Percentiles rank a stretch among this genome's conserved stretches.
phyloP scores from a whole-genome alignment of 257 asterid genomes.

The Orobanche coerulescens region DNA sequence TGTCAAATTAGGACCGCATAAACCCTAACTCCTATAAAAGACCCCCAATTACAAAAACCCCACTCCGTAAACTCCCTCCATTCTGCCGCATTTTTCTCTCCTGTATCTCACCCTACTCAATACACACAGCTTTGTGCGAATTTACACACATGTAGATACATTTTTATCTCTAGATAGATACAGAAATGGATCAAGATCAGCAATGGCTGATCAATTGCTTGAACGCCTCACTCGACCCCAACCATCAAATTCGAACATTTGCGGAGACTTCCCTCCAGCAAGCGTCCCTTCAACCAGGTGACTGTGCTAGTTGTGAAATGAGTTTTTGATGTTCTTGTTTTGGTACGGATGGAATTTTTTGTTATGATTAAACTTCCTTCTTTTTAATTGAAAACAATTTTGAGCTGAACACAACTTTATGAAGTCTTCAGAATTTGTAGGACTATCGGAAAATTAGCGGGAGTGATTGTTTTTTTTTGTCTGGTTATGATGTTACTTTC shows the following conservation, averaged over 20 bases:
- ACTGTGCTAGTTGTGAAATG: too few relatives aligned
- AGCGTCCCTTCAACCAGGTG: conserved; percentile 88
- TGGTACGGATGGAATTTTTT: neutral
- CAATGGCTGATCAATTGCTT: conserved; percentile 82
- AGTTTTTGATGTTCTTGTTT: neutral
- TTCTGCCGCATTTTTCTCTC: conserved; percentile 27
- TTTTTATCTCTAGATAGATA: neutral
- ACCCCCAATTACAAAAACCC: conserved; percentile 33
- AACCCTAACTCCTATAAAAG: conserved; percentile 46
- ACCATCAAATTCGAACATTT: conserved; percentile 65
- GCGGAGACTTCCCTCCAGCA: conserved; percentile 90
- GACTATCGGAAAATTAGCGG: neutral
- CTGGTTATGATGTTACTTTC: conserved; percentile 7
- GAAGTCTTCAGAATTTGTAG: neutral
- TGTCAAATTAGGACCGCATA: neutral
- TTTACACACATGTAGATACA: neutral
- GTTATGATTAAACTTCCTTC: neutral
- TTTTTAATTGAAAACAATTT: neutral
- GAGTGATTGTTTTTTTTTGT: conserved; percentile 6
- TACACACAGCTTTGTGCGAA: conserved; percentile 4
- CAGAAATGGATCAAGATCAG: conserved; percentile 59
- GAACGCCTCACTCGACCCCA: conserved; percentile 83
- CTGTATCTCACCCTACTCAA: neutral
- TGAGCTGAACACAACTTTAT: neutral
- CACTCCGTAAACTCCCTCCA: conserved; percentile 38